These are phyloP conservation scores for Rhodotorula kratochvilovae DNA, from an alignment of 768 basidiomycete species.

Conservation along the genomic window DNA sequence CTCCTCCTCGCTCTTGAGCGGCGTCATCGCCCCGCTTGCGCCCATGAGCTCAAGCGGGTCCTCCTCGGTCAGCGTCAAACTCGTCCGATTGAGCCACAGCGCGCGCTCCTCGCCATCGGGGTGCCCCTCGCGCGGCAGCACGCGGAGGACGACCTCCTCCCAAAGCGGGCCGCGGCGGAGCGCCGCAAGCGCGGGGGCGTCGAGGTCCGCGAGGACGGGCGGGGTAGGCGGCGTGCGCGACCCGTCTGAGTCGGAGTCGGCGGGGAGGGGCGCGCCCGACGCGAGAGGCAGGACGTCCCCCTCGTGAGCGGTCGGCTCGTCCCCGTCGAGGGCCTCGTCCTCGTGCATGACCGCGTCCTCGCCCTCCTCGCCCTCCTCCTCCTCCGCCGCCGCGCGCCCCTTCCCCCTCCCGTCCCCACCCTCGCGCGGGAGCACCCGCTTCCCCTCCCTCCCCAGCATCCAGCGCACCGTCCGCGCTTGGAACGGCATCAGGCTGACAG, in stretches of 20 bases:
- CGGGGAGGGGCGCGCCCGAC: too few relatives aligned
- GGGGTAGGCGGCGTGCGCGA: too few relatives aligned
- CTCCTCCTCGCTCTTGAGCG: not conserved
- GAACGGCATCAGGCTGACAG: slow-evolving; percentile 48
- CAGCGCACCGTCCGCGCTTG: slow-evolving; percentile 47
- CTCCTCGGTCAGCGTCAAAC: not conserved
- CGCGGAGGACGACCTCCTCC: slow-evolving; percentile 2
- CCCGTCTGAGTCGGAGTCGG: too few relatives aligned
- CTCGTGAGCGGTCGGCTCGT: not conserved
- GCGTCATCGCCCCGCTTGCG: not conserved
- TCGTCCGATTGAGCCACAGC: slow-evolving; percentile 30
- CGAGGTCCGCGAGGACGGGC: slow-evolving; percentile 9
- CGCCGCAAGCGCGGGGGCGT: not conserved
- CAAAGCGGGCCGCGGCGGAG: slow-evolving; percentile 29
- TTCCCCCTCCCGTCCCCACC: not conserved
- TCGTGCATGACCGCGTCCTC: not conserved
- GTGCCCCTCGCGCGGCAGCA: not conserved
- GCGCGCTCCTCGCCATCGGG: not conserved
- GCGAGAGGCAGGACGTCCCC: too few relatives aligned
- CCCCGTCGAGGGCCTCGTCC: not conserved
- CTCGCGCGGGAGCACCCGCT: not conserved
- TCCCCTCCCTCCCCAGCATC: slow-evolving; percentile 46
- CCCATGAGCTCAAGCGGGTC: not conserved
- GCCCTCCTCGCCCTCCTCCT: not conserved
- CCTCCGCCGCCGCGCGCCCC: not conserved